Evolutionary conservation across 1,284 basidiomycete genomes (phyloP).

Genomic region (Mrakiaceae sp.): DNA sequence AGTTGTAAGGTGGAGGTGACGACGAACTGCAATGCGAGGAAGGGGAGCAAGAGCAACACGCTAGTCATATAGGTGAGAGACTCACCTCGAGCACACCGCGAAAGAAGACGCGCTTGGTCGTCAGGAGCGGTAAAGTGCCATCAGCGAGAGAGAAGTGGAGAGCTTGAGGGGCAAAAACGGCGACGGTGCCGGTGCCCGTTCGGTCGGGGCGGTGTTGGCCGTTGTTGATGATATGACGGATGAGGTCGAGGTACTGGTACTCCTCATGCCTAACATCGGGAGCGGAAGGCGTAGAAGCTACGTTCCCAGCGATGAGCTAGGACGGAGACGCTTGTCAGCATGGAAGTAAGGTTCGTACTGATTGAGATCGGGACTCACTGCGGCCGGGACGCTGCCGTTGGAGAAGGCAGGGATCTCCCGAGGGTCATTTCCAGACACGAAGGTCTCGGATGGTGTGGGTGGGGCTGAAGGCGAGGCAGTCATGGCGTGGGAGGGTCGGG

Average conservation of each 20-base stretch:
- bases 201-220: conserved; percentile 74
- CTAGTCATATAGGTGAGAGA: neutral
- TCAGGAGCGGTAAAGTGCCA: conserved; percentile 70
- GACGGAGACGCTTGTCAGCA: neutral
- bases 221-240: conserved; percentile 56
- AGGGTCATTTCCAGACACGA: neutral
- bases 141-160: conserved; percentile 73
- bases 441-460: too few relatives aligned
- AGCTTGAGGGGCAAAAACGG: conserved; percentile 77
- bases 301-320: neutral
- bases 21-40: neutral
- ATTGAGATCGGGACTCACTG: neutral
- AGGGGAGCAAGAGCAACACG: neutral
- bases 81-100: conserved; percentile 68
- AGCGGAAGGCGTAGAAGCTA: neutral
- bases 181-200: conserved; percentile 82
- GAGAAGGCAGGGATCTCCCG: neutral
- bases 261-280: conserved; percentile 47
- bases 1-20: neutral
- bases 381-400: neutral
- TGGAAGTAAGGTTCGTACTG: neutral
- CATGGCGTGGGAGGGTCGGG: too few relatives aligned
- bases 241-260: conserved; percentile 71
- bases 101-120: conserved; percentile 88
- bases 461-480: too few relatives aligned